phyloP scores from a whole-genome alignment of 2,329 filamentous ascomycete genomes.

The Pseudophaeomoniella oleicola region DNA sequence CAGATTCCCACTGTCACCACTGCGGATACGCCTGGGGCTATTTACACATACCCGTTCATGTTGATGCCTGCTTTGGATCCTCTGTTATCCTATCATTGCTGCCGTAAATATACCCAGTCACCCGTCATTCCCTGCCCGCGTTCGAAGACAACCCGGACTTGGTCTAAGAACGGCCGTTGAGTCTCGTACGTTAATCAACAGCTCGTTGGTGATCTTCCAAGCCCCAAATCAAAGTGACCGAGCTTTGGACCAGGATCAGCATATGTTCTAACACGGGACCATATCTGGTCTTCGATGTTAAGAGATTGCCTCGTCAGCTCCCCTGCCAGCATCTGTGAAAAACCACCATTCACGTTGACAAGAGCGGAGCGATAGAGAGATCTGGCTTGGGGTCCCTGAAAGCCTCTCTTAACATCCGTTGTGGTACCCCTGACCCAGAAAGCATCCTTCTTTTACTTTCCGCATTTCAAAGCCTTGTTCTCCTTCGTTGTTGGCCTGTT shows the following conservation, averaged over 20 bases:
- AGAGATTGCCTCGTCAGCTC: neutral
- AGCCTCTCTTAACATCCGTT: neutral
- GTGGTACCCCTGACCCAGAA: neutral
- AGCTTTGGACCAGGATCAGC: too few species aligned
- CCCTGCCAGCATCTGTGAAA: neutral
- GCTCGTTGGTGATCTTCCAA: neutral
- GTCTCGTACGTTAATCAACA: neutral
- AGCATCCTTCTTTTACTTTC: neutral
- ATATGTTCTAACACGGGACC: neutral
- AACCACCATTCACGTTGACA: neutral
- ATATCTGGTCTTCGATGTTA: neutral
- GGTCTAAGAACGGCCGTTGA: neutral
- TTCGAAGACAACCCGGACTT: neutral
- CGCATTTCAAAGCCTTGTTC: neutral
- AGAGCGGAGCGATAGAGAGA: neutral
- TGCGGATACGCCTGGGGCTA: neutral
- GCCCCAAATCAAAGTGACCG: neutral
- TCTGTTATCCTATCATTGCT: neutral
- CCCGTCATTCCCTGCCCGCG: neutral
- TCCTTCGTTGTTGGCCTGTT: constrained; percentile 1
- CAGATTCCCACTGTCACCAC: too few species aligned
- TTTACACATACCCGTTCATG: neutral
- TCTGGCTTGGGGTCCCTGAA: neutral
- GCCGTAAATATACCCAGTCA: neutral
- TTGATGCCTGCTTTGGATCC: neutral